These are phyloP conservation scores for Aegle marmelos DNA, from an alignment of 345 rosid genomes.

Conservation along the genomic window DNA sequence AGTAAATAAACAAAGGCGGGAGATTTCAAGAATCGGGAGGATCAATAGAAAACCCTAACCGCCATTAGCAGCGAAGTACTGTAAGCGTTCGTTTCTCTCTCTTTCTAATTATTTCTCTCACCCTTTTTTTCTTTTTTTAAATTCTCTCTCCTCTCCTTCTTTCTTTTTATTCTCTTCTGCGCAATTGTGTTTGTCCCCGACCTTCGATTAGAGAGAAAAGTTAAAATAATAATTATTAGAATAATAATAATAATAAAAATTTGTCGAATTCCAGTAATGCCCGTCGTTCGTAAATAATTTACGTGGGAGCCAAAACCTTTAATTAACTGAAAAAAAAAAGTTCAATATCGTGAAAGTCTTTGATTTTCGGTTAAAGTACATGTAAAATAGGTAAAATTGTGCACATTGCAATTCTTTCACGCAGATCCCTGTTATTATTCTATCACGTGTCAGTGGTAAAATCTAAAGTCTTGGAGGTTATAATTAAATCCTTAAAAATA, in stretches of 20 bases:
- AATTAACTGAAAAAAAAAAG: not conserved
- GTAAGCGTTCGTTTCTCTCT: constrained; percentile 31
- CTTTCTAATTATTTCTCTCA: constrained; percentile 18
- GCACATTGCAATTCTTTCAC: not conserved
- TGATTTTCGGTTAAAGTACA: not conserved
- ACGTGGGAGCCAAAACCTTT: constrained; percentile 6
- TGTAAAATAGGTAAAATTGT: not conserved
- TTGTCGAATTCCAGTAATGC: not conserved
- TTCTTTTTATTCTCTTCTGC: constrained; percentile 26
- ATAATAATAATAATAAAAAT: not conserved
- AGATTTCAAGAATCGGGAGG: constrained; percentile 17
- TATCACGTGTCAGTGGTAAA: too few relatives aligned
- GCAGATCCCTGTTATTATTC: not conserved
- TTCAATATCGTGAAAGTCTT: not conserved
- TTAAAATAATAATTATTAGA: not conserved
- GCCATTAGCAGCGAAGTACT: constrained; percentile 39
- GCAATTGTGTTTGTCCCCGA: constrained; percentile 16
- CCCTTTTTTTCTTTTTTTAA: not conserved
- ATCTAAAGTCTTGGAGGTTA: too few relatives aligned
- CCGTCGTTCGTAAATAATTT: constrained; percentile 10
- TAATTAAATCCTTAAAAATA: too few relatives aligned
- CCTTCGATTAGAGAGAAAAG: constrained; percentile 28
- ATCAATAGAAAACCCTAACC: constrained; percentile 59
- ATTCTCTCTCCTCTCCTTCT: constrained; percentile 8
- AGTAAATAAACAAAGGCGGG: constrained; percentile 23